Conservation (phyloP, 1,284 basidiomycete genomes). For the Malassezia yamatoensis region DNA sequence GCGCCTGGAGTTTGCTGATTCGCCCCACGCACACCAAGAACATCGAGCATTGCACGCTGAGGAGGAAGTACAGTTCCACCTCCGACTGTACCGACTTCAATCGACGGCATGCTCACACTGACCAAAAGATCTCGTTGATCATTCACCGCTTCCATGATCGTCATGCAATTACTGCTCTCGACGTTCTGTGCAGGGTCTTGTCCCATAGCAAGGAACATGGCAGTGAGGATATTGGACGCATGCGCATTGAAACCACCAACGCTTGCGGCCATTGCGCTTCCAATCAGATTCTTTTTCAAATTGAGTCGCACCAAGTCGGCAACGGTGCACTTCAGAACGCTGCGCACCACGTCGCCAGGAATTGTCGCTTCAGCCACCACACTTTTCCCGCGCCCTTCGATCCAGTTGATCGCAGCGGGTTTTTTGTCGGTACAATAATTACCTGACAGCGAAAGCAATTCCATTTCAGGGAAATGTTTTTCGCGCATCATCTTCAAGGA, state of each 20-base stretch:
- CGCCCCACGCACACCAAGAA: conserved; percentile 44
- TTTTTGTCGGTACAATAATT: conserved; percentile 99
- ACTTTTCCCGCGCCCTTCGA: conserved; percentile 93
- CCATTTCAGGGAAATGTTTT: conserved; percentile 82
- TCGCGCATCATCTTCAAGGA: conserved; percentile 68
- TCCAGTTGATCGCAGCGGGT: conserved; percentile 99
- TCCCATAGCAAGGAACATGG: conserved; percentile 88
- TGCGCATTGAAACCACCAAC: conserved; percentile 98
- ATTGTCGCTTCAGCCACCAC: conserved; percentile 92
- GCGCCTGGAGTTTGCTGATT: conserved; percentile 40
- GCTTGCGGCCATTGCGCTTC: conserved; percentile 92
- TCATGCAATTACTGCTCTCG: conserved; percentile 96
- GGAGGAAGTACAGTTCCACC: conserved; percentile 62
- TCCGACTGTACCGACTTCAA: conserved; percentile 64
- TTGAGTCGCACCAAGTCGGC: conserved; percentile 82
- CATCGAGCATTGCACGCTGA: conserved; percentile 43
- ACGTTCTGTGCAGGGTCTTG: conserved; percentile 99
- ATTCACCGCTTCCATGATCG: conserved; percentile 90
- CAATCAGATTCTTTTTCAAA: conserved; percentile 93
- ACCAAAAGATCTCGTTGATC: conserved; percentile 73
- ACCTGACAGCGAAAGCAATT: conserved; percentile 81
- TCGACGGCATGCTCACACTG: conserved; percentile 46
- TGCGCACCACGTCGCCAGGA: conserved; percentile 75
- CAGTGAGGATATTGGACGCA: conserved; percentile 89
- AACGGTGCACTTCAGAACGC: conserved; percentile 90